A percentile compares a stretch with the other conserved stretches of the same genome.
Conservation (phyloP, 2,329 filamentous ascomycete genomes). For the Didymella exigua region DNA sequence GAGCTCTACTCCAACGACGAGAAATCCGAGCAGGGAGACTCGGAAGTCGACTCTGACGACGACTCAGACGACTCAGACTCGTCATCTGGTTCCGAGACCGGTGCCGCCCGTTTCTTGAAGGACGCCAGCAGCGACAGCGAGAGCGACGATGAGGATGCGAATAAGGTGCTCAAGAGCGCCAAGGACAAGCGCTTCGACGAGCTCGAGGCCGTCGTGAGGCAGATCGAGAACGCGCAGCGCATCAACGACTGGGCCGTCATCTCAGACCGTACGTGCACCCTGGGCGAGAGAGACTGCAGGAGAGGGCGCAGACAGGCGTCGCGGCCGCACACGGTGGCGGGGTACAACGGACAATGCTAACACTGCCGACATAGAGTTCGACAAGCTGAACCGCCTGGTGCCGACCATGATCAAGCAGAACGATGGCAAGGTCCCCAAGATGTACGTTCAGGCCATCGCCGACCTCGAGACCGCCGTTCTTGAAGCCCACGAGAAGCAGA, state of each 20-base stretch:
- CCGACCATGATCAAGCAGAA: conserved; percentile 59
- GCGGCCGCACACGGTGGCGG: conserved; percentile 14
- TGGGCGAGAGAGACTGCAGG: background rate
- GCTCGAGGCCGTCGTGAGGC: conserved; percentile 83
- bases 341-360: conserved; percentile 25
- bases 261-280: conserved; percentile 70
- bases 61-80: conserved; percentile 60
- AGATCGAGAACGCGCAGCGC: conserved; percentile 96
- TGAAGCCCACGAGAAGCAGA: conserved; percentile 93
- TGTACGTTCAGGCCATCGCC: conserved; percentile 89
- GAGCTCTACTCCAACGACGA: conserved; percentile 88
- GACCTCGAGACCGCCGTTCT: conserved; percentile 95
- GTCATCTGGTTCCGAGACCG: conserved; percentile 66
- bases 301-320: background rate
- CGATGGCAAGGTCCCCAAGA: conserved; percentile 80
- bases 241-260: conserved; percentile 98
- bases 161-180: conserved; percentile 90
- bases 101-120: conserved; percentile 83
- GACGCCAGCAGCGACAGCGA: conserved; percentile 79
- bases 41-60: conserved; percentile 62
- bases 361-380: conserved; percentile 69
- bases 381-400: conserved; percentile 89
- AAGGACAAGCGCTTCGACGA: conserved; percentile 98
- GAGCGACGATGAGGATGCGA: conserved; percentile 82
- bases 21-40: conserved; percentile 49